Percentiles rank a stretch among this genome's conserved stretches.
Conservation (phyloP, 2,329 filamentous ascomycete genomes). For the Gnomoniopsis sp. region DNA sequence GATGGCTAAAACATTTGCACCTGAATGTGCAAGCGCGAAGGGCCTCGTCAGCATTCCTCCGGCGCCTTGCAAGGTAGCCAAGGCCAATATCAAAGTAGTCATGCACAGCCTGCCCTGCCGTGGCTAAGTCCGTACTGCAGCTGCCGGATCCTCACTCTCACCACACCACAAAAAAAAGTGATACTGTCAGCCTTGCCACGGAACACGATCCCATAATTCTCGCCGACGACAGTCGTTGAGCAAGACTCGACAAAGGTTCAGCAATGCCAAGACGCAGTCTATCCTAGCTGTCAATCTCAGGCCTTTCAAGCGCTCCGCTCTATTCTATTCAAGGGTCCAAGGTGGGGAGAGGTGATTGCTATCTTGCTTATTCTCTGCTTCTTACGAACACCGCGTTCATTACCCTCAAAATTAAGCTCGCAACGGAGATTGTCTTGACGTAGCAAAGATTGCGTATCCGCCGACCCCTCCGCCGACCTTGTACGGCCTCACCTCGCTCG, state of each 20-base stretch:
- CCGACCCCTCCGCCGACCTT: background rate
- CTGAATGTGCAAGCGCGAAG: background rate
- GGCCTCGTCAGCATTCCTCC: background rate
- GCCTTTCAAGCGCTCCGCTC: background rate
- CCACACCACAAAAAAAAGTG: background rate
- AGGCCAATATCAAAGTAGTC: background rate
- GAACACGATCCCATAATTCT: background rate
- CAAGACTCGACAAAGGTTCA: background rate
- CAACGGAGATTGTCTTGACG: background rate
- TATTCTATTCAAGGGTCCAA: conserved; percentile 6
- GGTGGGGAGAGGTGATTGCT: conserved; percentile 13
- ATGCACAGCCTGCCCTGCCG: background rate
- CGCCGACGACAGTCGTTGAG: background rate
- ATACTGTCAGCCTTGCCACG: background rate
- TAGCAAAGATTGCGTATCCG: background rate
- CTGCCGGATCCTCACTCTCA: background rate
- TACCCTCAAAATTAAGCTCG: background rate
- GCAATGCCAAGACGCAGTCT: background rate
- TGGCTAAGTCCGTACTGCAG: background rate
- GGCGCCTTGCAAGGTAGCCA: background rate
- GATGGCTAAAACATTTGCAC: background rate
- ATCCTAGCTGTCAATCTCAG: background rate
- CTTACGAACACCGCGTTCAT: background rate
- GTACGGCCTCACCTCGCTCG: background rate
- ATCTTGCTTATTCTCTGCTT: background rate